phyloP scores from a whole-genome alignment of 805 yeast genomes.

The Nakazawaea ishiwadae region DNA sequence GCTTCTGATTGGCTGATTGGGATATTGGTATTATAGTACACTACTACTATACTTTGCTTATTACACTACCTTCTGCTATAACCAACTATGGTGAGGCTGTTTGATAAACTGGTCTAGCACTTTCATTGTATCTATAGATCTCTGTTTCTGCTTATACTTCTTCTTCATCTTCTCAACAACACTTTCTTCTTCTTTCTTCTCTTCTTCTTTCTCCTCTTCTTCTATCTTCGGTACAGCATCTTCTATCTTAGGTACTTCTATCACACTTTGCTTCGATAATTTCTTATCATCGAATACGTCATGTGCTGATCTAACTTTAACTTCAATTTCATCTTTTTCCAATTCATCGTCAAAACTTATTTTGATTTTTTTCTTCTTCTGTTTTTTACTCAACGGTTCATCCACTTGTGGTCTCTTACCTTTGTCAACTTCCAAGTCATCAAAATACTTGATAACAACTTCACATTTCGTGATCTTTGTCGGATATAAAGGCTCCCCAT shows the following conservation, averaged over 20 bases:
- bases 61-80: no score
- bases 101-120: not conserved
- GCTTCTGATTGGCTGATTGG: no score
- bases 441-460: slow-evolving; percentile 45
- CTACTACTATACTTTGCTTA: no score
- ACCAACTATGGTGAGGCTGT: not conserved
- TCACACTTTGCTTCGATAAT: not conserved
- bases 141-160: not conserved
- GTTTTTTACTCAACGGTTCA: not conserved
- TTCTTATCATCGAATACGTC: slow-evolving; percentile 1
- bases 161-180: not conserved
- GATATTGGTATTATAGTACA: no score
- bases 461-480: slow-evolving; percentile 34
- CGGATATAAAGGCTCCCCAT: slow-evolving; percentile 49
- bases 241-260: not conserved
- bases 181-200: not conserved
- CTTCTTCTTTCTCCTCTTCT: not conserved
- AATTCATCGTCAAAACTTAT: not conserved
- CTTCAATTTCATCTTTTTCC: not conserved
- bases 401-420: no score
- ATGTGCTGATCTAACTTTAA: slow-evolving; percentile 9
- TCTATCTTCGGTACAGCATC: not conserved
- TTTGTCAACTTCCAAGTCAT: slow-evolving; percentile 26
- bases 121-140: not conserved
- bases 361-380: slow-evolving; percentile 2